Evolutionary conservation across 768 basidiomycete species (phyloP).

Genomic region (Termitomyces bulborhizus): DNA sequence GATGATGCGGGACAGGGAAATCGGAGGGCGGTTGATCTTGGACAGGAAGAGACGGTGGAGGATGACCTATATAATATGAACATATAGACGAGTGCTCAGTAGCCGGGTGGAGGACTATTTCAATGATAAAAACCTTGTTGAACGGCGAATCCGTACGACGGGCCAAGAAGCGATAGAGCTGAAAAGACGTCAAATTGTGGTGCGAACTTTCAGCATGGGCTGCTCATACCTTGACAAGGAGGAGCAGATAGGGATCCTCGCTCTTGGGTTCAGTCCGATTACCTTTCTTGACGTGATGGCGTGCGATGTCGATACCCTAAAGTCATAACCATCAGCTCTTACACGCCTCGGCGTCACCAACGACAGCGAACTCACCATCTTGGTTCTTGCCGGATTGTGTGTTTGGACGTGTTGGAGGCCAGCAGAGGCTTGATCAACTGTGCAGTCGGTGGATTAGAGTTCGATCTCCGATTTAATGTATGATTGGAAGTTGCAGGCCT

Average conservation of each 20-base stretch:
- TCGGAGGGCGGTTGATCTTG: conserved; percentile 93
- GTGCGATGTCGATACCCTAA: conserved; percentile 92
- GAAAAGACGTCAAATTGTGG: conserved; percentile 9
- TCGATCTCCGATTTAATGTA: conserved; percentile 35
- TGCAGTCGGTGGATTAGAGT: conserved; percentile 43
- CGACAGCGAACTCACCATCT: conserved; percentile 72
- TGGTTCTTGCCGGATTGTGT: conserved; percentile 56
- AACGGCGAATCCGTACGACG: conserved; percentile 93
- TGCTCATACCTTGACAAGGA: conserved; percentile 86
- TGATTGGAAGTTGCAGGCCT: neutral
- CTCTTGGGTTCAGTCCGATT: conserved; percentile 92
- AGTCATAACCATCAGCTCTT: conserved; percentile 5
- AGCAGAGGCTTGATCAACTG: conserved; percentile 59
- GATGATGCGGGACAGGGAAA: conserved; percentile 89
- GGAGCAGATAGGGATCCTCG: conserved; percentile 97
- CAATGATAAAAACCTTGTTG: conserved; percentile 68
- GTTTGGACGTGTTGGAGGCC: conserved; percentile 38
- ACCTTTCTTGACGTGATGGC: conserved; percentile 99
- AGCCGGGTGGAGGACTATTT: neutral
- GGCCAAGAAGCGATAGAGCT: conserved; percentile 99
- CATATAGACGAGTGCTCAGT: neutral
- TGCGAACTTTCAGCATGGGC: neutral
- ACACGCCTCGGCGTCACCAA: conserved; percentile 16
- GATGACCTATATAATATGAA: conserved; percentile 52
- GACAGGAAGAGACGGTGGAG: conserved; percentile 96